phyloP scores from a whole-genome alignment of 2,329 filamentous ascomycete species.

The Bipolaris gigantea region DNA sequence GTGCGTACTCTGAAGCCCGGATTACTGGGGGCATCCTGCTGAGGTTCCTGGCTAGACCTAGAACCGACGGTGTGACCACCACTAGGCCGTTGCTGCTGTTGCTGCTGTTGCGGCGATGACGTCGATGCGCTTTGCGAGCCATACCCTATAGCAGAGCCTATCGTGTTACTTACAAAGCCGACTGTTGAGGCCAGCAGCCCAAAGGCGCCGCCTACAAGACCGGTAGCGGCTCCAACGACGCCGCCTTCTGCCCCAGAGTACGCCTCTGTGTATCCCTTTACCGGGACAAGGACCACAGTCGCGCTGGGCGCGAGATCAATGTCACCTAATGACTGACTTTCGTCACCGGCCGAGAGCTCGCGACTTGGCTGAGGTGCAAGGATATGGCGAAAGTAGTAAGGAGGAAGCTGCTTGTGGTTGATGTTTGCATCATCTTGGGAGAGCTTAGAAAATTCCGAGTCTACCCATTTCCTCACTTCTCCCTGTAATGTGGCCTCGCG shows the following conservation, averaged over 20 bases:
- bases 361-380: conserved; percentile 76
- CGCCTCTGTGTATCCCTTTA: conserved; percentile 62
- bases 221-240: conserved; percentile 36
- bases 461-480: conserved; percentile 78
- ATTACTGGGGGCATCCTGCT: not conserved
- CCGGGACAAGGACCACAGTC: conserved; percentile 78
- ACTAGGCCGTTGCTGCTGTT: conserved; percentile 3
- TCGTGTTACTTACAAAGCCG: conserved; percentile 37
- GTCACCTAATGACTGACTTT: conserved; percentile 66
- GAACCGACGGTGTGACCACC: conserved; percentile 14
- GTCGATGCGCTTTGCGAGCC: not conserved
- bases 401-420: conserved; percentile 45
- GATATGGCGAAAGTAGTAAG: conserved; percentile 84
- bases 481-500: conserved; percentile 62
- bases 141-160: conserved; percentile 36
- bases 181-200: conserved; percentile 41
- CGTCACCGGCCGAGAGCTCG: conserved; percentile 73
- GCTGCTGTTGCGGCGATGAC: conserved; percentile 3
- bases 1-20: conserved; percentile 46
- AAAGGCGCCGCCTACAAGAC: conserved; percentile 39
- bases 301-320: conserved; percentile 77
- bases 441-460: conserved; percentile 46
- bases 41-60: conserved; percentile 12
- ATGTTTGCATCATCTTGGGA: conserved; percentile 27
- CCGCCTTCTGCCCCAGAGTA: conserved; percentile 50